phyloP scores from a whole-genome alignment of 306 rosid species.

The Prunus fruticosa region DNA sequence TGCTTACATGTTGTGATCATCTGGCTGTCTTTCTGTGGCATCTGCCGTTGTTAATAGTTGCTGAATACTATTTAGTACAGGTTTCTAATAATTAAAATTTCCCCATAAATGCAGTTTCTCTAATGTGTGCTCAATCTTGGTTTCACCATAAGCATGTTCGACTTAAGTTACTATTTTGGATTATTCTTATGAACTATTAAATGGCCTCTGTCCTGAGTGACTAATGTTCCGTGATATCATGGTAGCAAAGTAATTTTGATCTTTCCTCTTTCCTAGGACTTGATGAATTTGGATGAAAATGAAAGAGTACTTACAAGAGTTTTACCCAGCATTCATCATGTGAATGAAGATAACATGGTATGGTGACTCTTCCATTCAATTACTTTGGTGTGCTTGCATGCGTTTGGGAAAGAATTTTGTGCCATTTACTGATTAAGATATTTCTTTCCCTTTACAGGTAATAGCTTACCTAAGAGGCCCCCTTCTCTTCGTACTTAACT shows the following conservation, averaged over 20 bases:
- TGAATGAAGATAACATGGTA: conserved; percentile 75
- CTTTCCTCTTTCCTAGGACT: conserved; percentile 49
- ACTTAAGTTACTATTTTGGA: conserved; percentile 9
- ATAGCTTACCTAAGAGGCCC: conserved; percentile 88
- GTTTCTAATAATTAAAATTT: conserved; percentile 4
- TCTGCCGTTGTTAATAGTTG: background rate
- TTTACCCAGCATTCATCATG: conserved; percentile 68
- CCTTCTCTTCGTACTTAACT: conserved; percentile 76
- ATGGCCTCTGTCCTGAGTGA: conserved; percentile 5
- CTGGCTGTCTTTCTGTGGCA: background rate
- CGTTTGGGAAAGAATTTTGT: background rate
- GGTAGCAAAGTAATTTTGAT: conserved; percentile 2
- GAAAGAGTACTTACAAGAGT: conserved; percentile 61
- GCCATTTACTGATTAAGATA: background rate
- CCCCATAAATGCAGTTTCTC: conserved; percentile 11
- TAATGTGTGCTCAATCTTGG: conserved; percentile 18
- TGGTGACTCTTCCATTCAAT: conserved; percentile 6
- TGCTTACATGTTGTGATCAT: conserved; percentile 12
- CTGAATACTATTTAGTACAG: background rate
- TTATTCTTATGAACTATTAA: background rate
- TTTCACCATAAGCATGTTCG: conserved; percentile 12
- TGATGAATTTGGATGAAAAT: conserved; percentile 84
- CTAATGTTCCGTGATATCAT: conserved; percentile 11
- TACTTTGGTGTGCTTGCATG: background rate
- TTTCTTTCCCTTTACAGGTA: conserved; percentile 53